Conservation (phyloP, 371 early-diverging fungal species). For the Fennellomyces sp. region DNA sequence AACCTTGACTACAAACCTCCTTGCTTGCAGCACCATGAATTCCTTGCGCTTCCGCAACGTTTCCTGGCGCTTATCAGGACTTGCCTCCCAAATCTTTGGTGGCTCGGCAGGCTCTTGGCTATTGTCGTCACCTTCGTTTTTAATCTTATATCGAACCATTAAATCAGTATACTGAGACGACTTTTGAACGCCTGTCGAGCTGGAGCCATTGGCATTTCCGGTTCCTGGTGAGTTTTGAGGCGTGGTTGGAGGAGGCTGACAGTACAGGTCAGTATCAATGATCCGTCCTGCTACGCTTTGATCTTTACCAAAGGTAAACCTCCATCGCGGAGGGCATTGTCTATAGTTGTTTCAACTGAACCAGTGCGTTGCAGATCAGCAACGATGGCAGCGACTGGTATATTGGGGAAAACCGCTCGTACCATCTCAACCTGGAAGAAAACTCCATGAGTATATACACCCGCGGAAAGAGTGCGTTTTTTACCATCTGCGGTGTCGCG, state of each 20-base stretch:
- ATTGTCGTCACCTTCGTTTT: slow-evolving; percentile 39
- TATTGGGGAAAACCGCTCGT: slow-evolving; percentile 85
- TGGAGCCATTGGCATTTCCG: slow-evolving; percentile 24
- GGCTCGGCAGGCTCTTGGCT: slow-evolving; percentile 57
- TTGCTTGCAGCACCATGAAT: slow-evolving; percentile 86
- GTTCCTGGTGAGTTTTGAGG: slow-evolving; percentile 18
- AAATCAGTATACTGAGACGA: slow-evolving; percentile 44
- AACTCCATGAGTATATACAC: not conserved
- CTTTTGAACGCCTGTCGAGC: slow-evolving; percentile 39
- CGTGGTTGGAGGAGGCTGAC: slow-evolving; percentile 31
- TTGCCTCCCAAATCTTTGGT: slow-evolving; percentile 78
- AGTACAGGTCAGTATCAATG: not conserved
- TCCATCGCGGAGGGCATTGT: slow-evolving; percentile 83
- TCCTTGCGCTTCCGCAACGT: slow-evolving; percentile 82
- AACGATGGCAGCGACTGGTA: slow-evolving; percentile 81
- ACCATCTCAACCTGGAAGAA: slow-evolving; percentile 69
- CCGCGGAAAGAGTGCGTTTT: not conserved
- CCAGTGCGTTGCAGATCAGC: slow-evolving; percentile 87
- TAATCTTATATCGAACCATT: slow-evolving; percentile 56
- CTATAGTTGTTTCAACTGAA: slow-evolving; percentile 85
- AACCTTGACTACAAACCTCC: slow-evolving; percentile 65
- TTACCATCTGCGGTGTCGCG: slow-evolving; percentile 68
- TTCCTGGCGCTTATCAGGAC: slow-evolving; percentile 75
- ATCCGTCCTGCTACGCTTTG: not conserved
- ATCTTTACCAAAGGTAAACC: slow-evolving; percentile 68